Conservation (phyloP, 2,329 filamentous ascomycete genomes). For the Chalara sp. region DNA sequence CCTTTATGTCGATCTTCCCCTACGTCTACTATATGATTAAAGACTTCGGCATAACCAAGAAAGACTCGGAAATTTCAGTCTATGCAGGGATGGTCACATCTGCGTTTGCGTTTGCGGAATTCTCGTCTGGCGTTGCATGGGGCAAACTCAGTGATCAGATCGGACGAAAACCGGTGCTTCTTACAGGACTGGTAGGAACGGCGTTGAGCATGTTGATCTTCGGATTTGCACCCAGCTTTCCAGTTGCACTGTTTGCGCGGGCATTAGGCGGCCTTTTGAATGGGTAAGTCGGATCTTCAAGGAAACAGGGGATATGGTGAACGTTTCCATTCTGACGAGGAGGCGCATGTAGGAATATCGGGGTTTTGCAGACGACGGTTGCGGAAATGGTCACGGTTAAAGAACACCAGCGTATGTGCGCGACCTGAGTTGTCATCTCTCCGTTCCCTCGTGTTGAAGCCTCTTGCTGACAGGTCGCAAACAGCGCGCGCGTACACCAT, state of each 20-base stretch:
- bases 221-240: constrained; percentile 78
- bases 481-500: too few relatives aligned
- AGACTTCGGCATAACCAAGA: too few relatives aligned
- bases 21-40: constrained; percentile 98
- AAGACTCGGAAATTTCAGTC: constrained; percentile 74
- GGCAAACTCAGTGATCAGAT: constrained; percentile 85
- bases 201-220: constrained; percentile 89
- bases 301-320: too few relatives aligned
- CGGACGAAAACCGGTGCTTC: constrained; percentile 85
- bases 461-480: too few relatives aligned
- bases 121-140: constrained; percentile 88
- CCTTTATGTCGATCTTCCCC: constrained; percentile 98
- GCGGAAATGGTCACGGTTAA: too few relatives aligned
- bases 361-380: too few relatives aligned
- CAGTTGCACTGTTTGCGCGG: constrained; percentile 77
- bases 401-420: too few relatives aligned
- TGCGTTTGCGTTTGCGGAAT: constrained; percentile 92
- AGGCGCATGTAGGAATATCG: too few relatives aligned
- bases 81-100: constrained; percentile 96
- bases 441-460: too few relatives aligned
- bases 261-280: constrained; percentile 88
- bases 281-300: constrained; percentile 72
- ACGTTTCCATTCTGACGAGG: too few relatives aligned
- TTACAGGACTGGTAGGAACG: constrained; percentile 85
- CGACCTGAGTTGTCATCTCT: too few relatives aligned